Percentiles rank a stretch among this genome's conserved stretches.
Evolutionary conservation across 768 basidiomycete genomes (phyloP).

Genomic region (Xerocomus spinulosus): DNA sequence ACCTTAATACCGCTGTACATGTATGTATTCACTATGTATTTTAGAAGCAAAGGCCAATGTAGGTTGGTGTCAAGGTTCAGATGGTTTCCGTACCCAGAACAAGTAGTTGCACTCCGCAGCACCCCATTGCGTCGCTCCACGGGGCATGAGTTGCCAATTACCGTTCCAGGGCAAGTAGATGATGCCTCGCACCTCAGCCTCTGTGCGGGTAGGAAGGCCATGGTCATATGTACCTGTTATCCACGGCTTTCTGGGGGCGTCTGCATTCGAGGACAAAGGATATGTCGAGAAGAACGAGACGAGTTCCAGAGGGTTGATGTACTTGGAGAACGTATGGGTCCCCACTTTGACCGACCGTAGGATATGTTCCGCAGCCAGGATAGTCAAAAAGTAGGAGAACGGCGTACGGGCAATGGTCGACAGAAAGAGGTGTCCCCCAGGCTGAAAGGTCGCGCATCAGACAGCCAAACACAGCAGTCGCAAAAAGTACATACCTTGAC

Average conservation of each 20-base stretch:
- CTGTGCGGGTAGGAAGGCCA: slow-evolving; percentile 50
- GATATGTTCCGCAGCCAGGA: slow-evolving; percentile 77
- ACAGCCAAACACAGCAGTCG: background rate
- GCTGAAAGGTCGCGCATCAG: slow-evolving; percentile 44
- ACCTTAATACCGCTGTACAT: too few relatives aligned
- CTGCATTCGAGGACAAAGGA: slow-evolving; percentile 19
- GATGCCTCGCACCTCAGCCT: slow-evolving; percentile 79
- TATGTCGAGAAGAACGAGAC: slow-evolving; percentile 74
- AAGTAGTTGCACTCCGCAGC: slow-evolving; percentile 70
- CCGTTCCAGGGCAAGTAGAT: slow-evolving; percentile 69
- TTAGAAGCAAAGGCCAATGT: background rate
- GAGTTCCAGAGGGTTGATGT: slow-evolving; percentile 81
- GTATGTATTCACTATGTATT: background rate
- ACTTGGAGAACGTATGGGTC: slow-evolving; percentile 92
- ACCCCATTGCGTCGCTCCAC: slow-evolving; percentile 42
- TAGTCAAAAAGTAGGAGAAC: slow-evolving; percentile 64
- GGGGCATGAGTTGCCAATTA: slow-evolving; percentile 65
- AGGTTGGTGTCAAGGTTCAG: slow-evolving; percentile 4
- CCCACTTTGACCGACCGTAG: slow-evolving; percentile 76
- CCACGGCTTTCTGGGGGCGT: slow-evolving; percentile 43
- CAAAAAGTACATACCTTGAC: slow-evolving; percentile 62
- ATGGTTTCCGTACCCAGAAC: slow-evolving; percentile 82
- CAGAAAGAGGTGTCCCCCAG: slow-evolving; percentile 92
- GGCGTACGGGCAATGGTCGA: slow-evolving; percentile 91
- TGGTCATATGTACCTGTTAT: slow-evolving; percentile 47